Evolutionary conservation across 768 basidiomycete species (phyloP).

Genomic region (Boletellus ananas): DNA sequence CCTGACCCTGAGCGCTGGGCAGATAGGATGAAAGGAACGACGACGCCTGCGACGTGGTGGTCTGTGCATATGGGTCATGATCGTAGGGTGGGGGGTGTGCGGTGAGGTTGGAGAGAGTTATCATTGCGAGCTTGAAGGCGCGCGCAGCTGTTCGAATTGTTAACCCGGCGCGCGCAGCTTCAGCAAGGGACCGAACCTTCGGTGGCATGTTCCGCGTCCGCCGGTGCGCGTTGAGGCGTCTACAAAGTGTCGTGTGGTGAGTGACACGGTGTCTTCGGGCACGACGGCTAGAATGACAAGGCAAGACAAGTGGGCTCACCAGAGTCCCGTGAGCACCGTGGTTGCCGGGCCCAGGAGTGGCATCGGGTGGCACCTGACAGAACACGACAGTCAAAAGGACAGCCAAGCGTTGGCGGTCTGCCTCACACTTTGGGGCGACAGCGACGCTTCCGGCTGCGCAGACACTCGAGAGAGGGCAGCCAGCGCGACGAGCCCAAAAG

Average conservation of each 20-base stretch:
- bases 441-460: constrained; percentile 30
- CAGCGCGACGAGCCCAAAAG: constrained; percentile 55
- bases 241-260: constrained; percentile 6
- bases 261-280: not conserved
- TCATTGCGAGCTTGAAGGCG: constrained; percentile 73
- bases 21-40: constrained; percentile 64
- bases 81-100: constrained; percentile 53
- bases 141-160: constrained; percentile 47
- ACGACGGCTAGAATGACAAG: no score
- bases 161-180: not conserved
- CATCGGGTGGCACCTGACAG: constrained; percentile 15
- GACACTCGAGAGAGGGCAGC: constrained; percentile 41
- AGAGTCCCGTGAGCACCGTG: constrained; percentile 11
- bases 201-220: constrained; percentile 40
- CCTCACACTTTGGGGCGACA: constrained; percentile 19
- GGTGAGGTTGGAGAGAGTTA: constrained; percentile 64
- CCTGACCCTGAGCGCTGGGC: constrained; percentile 72
- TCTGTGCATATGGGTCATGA: constrained; percentile 42
- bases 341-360: constrained; percentile 1
- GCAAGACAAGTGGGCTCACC: constrained; percentile 4
- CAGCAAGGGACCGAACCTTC: constrained; percentile 42
- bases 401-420: not conserved
- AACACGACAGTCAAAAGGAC: not conserved
- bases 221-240: constrained; percentile 9
- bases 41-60: constrained; percentile 38